Evolutionary conservation across 2,329 filamentous ascomycete species (phyloP).

Genomic region (Ceratocystiopsis minuta): DNA sequence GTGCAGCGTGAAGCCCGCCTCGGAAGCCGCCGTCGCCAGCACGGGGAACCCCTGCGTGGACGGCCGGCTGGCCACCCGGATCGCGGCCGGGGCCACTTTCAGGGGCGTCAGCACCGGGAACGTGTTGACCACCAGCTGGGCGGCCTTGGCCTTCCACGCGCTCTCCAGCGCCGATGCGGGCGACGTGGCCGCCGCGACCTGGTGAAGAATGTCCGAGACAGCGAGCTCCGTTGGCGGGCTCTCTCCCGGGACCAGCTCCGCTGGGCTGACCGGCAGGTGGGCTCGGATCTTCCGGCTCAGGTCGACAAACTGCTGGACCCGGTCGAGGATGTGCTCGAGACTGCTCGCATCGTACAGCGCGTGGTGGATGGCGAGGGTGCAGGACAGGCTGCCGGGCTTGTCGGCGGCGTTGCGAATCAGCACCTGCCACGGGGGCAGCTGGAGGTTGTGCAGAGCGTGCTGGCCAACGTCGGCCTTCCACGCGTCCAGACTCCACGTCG

Average conservation of each 20-base stretch:
- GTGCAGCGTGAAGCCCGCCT: conserved; percentile 53
- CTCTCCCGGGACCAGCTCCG: no score
- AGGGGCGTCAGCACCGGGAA: conserved; percentile 64
- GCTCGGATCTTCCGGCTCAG: no score
- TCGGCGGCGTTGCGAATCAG: conserved; percentile 21
- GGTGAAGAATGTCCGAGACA: conserved; percentile 24
- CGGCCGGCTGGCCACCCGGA: conserved; percentile 13
- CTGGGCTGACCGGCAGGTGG: no score
- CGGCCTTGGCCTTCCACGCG: conserved; percentile 47
- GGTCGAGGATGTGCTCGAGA: conserved; percentile 18
- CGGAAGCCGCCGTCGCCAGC: conserved; percentile 38
- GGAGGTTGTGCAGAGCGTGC: conserved; percentile 24
- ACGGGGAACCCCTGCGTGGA: conserved; percentile 22
- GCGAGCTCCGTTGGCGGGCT: conserved; percentile 12
- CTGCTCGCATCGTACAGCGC: conserved; percentile 74
- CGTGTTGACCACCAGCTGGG: conserved; percentile 39
- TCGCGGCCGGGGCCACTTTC: conserved; percentile 17
- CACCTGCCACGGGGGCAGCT: conserved; percentile 46
- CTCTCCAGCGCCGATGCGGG: conserved; percentile 16
- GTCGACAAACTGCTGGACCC: no score
- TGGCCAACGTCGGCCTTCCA: conserved; percentile 20
- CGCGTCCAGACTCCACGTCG: conserved; percentile 14
- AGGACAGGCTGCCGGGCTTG: conserved; percentile 13
- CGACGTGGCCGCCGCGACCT: conserved; percentile 11
- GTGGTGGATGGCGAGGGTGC: conserved; percentile 46